phyloP scores from a whole-genome alignment of 169 alveolate species.

The Plasmodium malariae region DNA sequence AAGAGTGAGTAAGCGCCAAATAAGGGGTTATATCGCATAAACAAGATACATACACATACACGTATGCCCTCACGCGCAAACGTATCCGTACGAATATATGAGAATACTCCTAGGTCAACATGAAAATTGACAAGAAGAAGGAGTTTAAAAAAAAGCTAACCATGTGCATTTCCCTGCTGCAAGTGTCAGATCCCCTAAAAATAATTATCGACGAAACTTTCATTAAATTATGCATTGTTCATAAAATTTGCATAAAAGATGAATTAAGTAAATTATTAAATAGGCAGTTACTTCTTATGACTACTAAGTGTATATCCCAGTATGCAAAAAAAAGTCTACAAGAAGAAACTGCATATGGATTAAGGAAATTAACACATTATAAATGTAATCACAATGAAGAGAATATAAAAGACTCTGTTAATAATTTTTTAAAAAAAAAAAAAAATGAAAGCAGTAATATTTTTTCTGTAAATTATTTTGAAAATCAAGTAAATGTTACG shows the following conservation, averaged over 20 bases:
- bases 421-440: conserved; percentile 31
- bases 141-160: conserved; percentile 67
- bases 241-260: conserved; percentile 57
- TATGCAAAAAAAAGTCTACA: conserved; percentile 13
- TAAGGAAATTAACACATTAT: conserved; percentile 57
- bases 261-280: conserved; percentile 49
- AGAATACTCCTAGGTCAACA: background rate
- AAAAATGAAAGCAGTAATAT: background rate
- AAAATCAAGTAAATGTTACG: conserved; percentile 23
- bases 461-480: conserved; percentile 38
- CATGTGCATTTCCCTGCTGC: conserved; percentile 23
- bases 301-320: conserved; percentile 56
- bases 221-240: conserved; percentile 43
- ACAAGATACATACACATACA: too few species aligned
- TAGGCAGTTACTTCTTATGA: conserved; percentile 49
- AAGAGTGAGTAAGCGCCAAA: too few species aligned
- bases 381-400: conserved; percentile 61
- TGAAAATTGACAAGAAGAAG: conserved; percentile 66
- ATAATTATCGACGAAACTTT: conserved; percentile 67
- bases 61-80: background rate
- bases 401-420: background rate
- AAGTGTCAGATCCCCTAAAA: conserved; percentile 63
- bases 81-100: background rate
- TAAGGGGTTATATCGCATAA: too few species aligned
- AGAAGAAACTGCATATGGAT: conserved; percentile 61